Base-by-base conservation (phyloP, 2,329 filamentous ascomycete species). In the Fusarium sp. region DNA sequence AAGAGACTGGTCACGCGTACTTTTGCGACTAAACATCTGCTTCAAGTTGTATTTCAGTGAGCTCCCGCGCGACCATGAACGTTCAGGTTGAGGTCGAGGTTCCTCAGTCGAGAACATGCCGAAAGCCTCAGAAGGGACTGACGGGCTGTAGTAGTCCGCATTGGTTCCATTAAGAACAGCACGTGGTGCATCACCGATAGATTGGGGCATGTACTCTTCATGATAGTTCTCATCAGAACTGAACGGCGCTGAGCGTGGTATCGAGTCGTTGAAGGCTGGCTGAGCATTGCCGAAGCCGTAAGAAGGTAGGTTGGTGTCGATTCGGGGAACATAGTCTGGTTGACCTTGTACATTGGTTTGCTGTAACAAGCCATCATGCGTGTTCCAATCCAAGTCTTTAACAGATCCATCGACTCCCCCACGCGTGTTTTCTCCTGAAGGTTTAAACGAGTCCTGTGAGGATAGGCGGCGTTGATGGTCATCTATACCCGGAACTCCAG, bases 121-220 rank as follows among this genome's bases (percentile, higher is more conserved):
- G 66, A 83, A 83, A 8, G 80, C 81, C 56, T 81, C 80, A 5
- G 81, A 82, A 5, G 82, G 81, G 46, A 84, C 79, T 5, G 79
- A 79, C 15, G 80, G 78, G 52, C 81, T 82, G 70, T 84, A 84
- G 64, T 84, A 84, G 62, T 83, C 81, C 45, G 81, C 81, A 56
- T 77, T 84, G 41, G 77, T 80, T 40, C 79, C 81, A 59, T 73
- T 77, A 45, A 81, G 79, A 41, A 79, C 77, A 44, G 76, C 77
- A 33, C 78, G 74, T 23, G 79, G 76, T 33, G 78, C 75, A 58
- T 78, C 73, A 7, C 60, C 67, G 13, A 76, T 70, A n/a, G 73
- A 68, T 45, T 75, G 73, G 18, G 77, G 78, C 73, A 77, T 75
- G 56, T 76, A 77, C 27, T 78, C 75, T 35, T 70, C 72, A 23